Evolutionary conservation across 805 yeast genomes (phyloP).

Genomic region (Wickerhamiella dianesei): DNA sequence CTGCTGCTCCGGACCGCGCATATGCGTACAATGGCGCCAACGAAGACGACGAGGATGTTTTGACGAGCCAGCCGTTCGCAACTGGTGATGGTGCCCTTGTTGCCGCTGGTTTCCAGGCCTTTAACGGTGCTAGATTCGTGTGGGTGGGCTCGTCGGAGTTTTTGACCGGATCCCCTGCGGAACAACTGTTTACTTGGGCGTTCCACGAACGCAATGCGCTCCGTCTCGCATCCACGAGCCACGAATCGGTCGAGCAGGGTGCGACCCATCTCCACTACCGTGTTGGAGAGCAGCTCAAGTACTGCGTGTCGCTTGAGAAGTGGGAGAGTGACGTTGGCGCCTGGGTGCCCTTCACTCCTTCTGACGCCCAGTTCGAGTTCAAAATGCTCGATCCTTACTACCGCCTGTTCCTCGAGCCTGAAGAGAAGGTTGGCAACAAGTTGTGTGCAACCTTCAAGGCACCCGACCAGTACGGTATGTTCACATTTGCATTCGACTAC

Average conservation of each 20-base stretch:
- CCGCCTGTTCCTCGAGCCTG: slow-evolving; percentile 45
- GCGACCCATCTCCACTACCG: slow-evolving; percentile 40
- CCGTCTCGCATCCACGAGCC: slow-evolving; percentile 38
- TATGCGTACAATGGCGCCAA: slow-evolving; percentile 16
- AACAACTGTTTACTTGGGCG: slow-evolving; percentile 43
- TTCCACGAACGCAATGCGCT: slow-evolving; percentile 51
- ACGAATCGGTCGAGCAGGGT: slow-evolving; percentile 20
- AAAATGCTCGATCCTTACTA: slow-evolving; percentile 92
- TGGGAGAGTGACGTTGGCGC: slow-evolving; percentile 31
- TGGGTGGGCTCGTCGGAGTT: slow-evolving; percentile 68
- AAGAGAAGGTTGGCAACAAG: slow-evolving; percentile 10
- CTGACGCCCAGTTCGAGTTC: slow-evolving; percentile 69
- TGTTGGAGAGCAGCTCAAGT: slow-evolving; percentile 57
- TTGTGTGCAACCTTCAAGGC: slow-evolving; percentile 41
- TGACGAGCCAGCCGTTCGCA: slow-evolving; percentile 10
- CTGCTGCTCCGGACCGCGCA: slow-evolving; percentile 16
- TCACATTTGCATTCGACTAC: slow-evolving; percentile 70
- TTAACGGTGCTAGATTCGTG: slow-evolving; percentile 53
- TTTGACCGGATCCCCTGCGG: slow-evolving; percentile 33
- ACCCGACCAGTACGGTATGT: slow-evolving; percentile 97
- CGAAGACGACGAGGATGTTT: slow-evolving; percentile 9
- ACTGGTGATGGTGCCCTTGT: slow-evolving; percentile 13
- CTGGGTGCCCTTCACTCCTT: slow-evolving; percentile 59
- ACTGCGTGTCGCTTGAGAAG: slow-evolving; percentile 32
- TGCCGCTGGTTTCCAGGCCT: slow-evolving; percentile 66